Base-by-base conservation (phyloP, 1,284 basidiomycete species). In the Thelephora terrestris region DNA sequence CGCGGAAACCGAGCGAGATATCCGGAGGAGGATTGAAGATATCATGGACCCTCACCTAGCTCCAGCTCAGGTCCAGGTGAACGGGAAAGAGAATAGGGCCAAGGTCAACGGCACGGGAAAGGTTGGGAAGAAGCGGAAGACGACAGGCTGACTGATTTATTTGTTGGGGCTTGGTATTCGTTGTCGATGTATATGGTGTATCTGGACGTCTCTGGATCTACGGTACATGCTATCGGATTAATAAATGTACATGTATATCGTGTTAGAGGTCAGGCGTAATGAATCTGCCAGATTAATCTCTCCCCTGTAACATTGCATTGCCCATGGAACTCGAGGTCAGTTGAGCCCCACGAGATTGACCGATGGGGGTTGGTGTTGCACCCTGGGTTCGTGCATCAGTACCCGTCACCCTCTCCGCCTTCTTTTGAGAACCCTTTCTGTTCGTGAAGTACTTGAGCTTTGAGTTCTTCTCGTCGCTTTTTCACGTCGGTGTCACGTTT, bases 401-500 rank as follows among this genome's bases (percentile, higher is more conserved):
- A 92, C 7, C 87, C 86, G 61, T 92, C 90, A n/a, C 88, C 90
- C 66, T 92, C 90, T 17, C 87, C 89, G 9, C 89, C 89, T 63
- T 92, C 89, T 61, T 85, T 89, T 62, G 82, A 88, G 63, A 90
- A 92, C 3, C 89, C 89, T 56, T 81, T 79, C 62, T 81, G 71
- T 61, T 89, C 81, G 59, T 75, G 88, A 47, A 92, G 66, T 46
- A 91, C 71, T 56, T 84, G 76, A 21, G 88, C 78, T 64, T 88
- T 90, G 58, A 65, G 60, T 49, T 86, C 83, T 57, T 90, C 86
- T 18, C 74, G 76, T 43, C 69, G 66, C 60, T 85, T 88, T 69
- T 83, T 88, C 45, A 63, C 63, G 40, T 79, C 80, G 45, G 77
- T 72, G 47, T 90, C 87, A 47, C 78, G 74, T 58, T 79, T 79